Conservation (phyloP, 768 basidiomycete genomes). For the Naganishia onofrii region DNA sequence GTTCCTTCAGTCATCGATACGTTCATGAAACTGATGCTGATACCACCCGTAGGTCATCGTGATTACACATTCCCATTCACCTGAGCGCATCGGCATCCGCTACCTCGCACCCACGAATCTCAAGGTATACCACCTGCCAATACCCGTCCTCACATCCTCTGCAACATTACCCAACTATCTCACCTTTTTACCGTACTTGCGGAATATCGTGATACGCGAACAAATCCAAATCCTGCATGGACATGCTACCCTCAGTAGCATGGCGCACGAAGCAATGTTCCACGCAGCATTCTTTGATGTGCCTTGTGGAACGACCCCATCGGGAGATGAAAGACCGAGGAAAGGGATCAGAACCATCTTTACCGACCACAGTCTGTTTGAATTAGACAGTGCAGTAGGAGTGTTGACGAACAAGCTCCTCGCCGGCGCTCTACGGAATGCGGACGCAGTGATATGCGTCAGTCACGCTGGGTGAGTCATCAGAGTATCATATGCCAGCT, state of each 20-base stretch:
- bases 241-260: constrained; percentile 82
- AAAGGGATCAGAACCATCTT: constrained; percentile 73
- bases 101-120: constrained; percentile 63
- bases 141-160: constrained; percentile 74
- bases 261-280: constrained; percentile 88
- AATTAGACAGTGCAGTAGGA: constrained; percentile 93
- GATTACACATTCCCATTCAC: constrained; percentile 89
- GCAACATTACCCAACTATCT: constrained; percentile 94
- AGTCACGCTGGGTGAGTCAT: constrained; percentile 82
- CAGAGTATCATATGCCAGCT: background rate
- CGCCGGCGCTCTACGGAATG: constrained; percentile 77
- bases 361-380: constrained; percentile 95
- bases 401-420: constrained; percentile 96
- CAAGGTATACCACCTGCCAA: constrained; percentile 93
- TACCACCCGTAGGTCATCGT: constrained; percentile 71
- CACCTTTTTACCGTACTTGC: constrained; percentile 83
- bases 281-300: constrained; percentile 77
- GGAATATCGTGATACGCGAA: constrained; percentile 82
- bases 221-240: constrained; percentile 82
- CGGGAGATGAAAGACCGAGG: background rate
- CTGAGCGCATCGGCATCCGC: constrained; percentile 77
- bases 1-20: constrained; percentile 29
- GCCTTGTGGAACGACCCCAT: background rate
- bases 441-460: constrained; percentile 92
- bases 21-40: background rate